Conservation (phyloP, 1,284 basidiomycete species). For the Leccinum griseonigrum region DNA sequence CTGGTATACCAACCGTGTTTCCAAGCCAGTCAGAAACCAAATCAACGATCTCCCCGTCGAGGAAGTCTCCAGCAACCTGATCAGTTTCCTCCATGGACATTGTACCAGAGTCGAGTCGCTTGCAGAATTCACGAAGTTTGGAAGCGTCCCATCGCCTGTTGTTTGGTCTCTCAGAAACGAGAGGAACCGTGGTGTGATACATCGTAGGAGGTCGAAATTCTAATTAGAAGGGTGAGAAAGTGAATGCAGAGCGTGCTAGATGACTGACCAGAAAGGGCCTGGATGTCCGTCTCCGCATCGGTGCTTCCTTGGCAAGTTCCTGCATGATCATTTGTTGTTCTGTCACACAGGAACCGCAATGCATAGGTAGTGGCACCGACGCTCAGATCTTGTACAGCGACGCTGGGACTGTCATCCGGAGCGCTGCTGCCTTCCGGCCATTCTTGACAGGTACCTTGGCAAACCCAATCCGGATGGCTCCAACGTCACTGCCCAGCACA, state of each 20-base stretch:
- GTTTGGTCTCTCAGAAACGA: slow-evolving; percentile 79
- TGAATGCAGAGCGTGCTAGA: not conserved
- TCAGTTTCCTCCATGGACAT: slow-evolving; percentile 90
- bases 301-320: slow-evolving; percentile 75
- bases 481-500: slow-evolving; percentile 92
- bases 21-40: slow-evolving; percentile 98
- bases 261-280: slow-evolving; percentile 74
- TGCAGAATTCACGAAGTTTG: slow-evolving; percentile 90
- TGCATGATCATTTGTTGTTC: slow-evolving; percentile 97
- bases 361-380: slow-evolving; percentile 84
- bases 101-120: slow-evolving; percentile 73
- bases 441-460: slow-evolving; percentile 93
- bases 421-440: slow-evolving; percentile 60
- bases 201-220: slow-evolving; percentile 86
- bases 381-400: slow-evolving; percentile 74
- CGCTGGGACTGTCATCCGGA: slow-evolving; percentile 58
- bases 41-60: slow-evolving; percentile 91
- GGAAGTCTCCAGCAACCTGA: slow-evolving; percentile 82
- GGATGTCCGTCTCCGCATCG: slow-evolving; percentile 81
- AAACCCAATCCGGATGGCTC: slow-evolving; percentile 94
- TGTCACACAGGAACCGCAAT: slow-evolving; percentile 70
- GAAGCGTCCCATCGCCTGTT: slow-evolving; percentile 93
- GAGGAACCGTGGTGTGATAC: slow-evolving; percentile 92
- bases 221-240: slow-evolving; percentile 30
- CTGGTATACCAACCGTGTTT: slow-evolving; percentile 73